Percentiles rank a stretch among this genome's conserved stretches.
Evolutionary conservation across 306 rosid species (phyloP).

Genomic region (Lathyrus oleraceus): DNA sequence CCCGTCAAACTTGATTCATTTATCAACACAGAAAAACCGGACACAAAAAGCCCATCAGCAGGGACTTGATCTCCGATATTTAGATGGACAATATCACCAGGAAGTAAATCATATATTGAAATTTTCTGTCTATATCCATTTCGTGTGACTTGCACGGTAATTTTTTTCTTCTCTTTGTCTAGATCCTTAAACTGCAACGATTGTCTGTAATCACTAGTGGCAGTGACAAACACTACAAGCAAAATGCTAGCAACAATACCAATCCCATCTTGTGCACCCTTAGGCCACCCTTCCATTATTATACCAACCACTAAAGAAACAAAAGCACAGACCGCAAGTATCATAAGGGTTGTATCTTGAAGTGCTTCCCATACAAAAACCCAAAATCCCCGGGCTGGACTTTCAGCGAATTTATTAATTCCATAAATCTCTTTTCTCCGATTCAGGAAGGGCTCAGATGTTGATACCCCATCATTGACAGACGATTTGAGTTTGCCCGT

Average conservation of each 20-base stretch:
- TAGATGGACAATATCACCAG: constrained; percentile 94
- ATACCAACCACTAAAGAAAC: constrained; percentile 87
- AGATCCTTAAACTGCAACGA: constrained; percentile 97
- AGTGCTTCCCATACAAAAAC: constrained; percentile 97
- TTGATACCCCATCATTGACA: constrained; percentile 56
- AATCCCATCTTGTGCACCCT: constrained; percentile 97
- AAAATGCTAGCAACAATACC: constrained; percentile 99
- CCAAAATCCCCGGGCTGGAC: constrained; percentile 77
- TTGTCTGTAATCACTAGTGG: constrained; percentile 89
- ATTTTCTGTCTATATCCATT: constrained; percentile 84
- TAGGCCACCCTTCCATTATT: constrained; percentile 94
- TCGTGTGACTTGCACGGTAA: constrained; percentile 78
- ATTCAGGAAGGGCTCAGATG: constrained; percentile 64
- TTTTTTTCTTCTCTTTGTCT: constrained; percentile 94
- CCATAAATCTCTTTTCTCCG: constrained; percentile 77
- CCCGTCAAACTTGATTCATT: constrained; percentile 98
- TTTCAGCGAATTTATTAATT: constrained; percentile 83
- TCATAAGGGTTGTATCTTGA: constrained; percentile 95
- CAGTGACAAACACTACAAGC: constrained; percentile 96
- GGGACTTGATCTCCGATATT: constrained; percentile 94
- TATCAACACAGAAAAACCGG: constrained; percentile 80
- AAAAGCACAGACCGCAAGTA: constrained; percentile 81
- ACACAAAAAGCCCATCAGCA: constrained; percentile 92
- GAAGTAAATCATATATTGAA: constrained; percentile 88
- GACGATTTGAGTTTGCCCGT: constrained; percentile 67